Base-by-base conservation (phyloP, 192 early-diverging fungal species). In the Linnemannia exigua region DNA sequence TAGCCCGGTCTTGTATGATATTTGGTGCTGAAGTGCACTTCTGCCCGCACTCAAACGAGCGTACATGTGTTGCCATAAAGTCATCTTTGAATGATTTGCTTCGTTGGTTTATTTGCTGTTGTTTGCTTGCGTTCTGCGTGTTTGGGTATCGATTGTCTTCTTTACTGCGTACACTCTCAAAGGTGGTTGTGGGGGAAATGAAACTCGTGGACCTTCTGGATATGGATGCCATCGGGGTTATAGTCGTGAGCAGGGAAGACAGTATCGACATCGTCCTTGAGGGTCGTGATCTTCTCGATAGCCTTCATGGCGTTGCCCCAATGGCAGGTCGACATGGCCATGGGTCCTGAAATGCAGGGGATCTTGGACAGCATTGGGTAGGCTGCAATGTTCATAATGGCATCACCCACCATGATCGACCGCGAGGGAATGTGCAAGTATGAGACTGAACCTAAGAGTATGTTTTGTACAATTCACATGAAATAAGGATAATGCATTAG, bases 171-270 rank as follows among this genome's bases (percentile, higher is more conserved):
- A 44, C n/a, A 44, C 5, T 51, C 14, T 63, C 28, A 74, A n/a
- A 47, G 58, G 33, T 31, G 68, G 31, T 37, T 52, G 14, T 38
- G 31, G 2, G 79, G 75, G 38, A 48, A 66, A 28, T 70, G 79
- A 73, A 86, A 86, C 58, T 81, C 79, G 35, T 79, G 79, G 15
- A 88, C 73, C 16, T 88, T 68, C 58, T 85, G 76, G 41, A 88
- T 88, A 51, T 75, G 81, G 70, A 88, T 38, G 0, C 88, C 88
- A 75, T 86, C 76, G 9, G 33, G 22, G 22, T 58, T 81, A 44
- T 76, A 76, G 67, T 88, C 88, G 52, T 88, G 88, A 6, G 83
- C 82, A 1, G 88, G 88, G 70, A 88, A 85, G 20, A 88, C 80
- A 9, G 80, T 79, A 37, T 85, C 80, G 20, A 88, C 69, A 0